Conservation (phyloP, 257 asterid species). For the Sherardia arvensis region DNA sequence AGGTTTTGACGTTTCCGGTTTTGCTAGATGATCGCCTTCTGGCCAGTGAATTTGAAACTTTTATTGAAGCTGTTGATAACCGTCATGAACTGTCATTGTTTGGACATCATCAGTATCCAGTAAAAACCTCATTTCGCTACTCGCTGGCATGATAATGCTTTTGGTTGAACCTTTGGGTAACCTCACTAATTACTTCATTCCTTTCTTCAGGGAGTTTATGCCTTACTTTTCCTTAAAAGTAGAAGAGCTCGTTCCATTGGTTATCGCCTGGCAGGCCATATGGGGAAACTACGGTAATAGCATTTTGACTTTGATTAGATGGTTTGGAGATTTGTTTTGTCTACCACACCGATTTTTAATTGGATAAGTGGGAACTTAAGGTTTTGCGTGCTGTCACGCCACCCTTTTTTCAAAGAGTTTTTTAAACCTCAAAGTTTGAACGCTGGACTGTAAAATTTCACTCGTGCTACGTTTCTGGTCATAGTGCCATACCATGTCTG, state of each 20-base stretch:
- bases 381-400: too few species aligned
- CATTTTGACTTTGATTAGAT: neutral
- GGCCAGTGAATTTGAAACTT: constrained; percentile 64
- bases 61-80: constrained; percentile 81
- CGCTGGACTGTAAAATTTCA: too few species aligned
- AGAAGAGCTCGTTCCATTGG: constrained; percentile 89
- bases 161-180: constrained; percentile 13
- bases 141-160: constrained; percentile 7
- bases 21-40: constrained; percentile 72
- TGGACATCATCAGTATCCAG: constrained; percentile 92
- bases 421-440: too few species aligned
- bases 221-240: constrained; percentile 69
- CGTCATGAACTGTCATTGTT: constrained; percentile 77
- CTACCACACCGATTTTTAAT: neutral
- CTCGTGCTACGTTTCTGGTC: too few species aligned
- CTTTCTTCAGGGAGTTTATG: constrained; percentile 72
- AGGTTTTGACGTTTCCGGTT: constrained; percentile 86
- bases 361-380: neutral
- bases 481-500: too few species aligned
- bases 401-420: neutral
- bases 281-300: constrained; percentile 79
- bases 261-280: constrained; percentile 78
- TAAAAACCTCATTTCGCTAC: constrained; percentile 25
- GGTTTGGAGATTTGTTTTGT: neutral
- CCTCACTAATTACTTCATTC: constrained; percentile 10